These are phyloP conservation scores for Penicillium sp. DNA, from an alignment of 2,329 filamentous ascomycete genomes.

Conservation along the genomic window DNA sequence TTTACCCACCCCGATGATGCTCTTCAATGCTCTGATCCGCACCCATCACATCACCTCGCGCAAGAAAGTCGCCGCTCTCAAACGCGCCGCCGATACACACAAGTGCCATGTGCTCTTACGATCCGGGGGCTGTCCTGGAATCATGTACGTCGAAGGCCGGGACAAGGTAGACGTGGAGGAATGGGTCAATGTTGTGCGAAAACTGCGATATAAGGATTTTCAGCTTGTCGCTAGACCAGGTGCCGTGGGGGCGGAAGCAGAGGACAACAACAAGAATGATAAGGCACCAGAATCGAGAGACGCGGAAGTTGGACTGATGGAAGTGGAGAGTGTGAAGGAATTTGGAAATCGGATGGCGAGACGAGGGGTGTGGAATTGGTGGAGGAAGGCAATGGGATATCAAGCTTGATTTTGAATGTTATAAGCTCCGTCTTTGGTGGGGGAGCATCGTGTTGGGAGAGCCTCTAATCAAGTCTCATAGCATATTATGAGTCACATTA, in stretches of 20 bases:
- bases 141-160: constrained; percentile 68
- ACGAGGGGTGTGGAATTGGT: constrained; percentile 58
- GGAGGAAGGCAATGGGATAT: constrained; percentile 61
- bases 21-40: constrained; percentile 59
- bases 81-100: constrained; percentile 56
- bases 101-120: constrained; percentile 61
- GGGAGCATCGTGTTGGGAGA: not conserved
- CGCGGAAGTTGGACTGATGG: constrained; percentile 40
- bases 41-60: constrained; percentile 78
- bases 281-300: not conserved
- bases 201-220: constrained; percentile 66
- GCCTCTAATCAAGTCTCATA: no score
- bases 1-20: not conserved
- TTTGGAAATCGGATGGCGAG: constrained; percentile 59
- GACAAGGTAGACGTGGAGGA: constrained; percentile 50
- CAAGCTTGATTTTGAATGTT: constrained; percentile 1
- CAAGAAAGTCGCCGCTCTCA: constrained; percentile 63
- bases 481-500: no score
- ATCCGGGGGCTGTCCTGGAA: constrained; percentile 62
- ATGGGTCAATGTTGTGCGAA: constrained; percentile 62
- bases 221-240: constrained; percentile 55
- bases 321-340: constrained; percentile 58
- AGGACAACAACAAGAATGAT: not conserved
- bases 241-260: constrained; percentile 20
- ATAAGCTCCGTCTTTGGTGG: not conserved